These are phyloP conservation scores for Kodamaea kaohsiungensis DNA, from an alignment of 805 yeast species.

Conservation along the genomic window DNA sequence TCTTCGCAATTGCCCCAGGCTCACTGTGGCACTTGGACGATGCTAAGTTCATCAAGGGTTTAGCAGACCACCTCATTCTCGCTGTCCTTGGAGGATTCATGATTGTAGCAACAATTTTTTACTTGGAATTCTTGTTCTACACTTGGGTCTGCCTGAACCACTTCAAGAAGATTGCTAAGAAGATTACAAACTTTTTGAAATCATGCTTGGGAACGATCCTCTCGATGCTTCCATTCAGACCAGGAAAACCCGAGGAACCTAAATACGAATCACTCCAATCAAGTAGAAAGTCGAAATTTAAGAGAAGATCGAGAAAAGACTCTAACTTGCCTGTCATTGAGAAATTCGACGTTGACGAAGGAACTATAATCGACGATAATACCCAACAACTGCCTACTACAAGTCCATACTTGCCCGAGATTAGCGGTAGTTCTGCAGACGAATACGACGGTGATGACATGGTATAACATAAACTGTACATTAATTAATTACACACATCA, in stretches of 20 bases:
- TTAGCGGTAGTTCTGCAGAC: constrained; percentile 7
- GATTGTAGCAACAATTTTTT: constrained; percentile 45
- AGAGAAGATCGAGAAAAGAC: constrained; percentile 52
- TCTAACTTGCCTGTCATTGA: constrained; percentile 46
- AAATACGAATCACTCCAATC: constrained; percentile 5
- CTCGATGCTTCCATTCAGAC: background rate
- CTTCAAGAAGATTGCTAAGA: constrained; percentile 25
- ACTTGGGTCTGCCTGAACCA: constrained; percentile 32
- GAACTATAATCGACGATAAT: constrained; percentile 5
- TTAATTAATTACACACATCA: background rate
- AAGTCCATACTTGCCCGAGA: constrained; percentile 4
- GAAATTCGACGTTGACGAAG: constrained; percentile 28
- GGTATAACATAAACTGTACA: constrained; percentile 5
- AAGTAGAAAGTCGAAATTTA: constrained; percentile 13
- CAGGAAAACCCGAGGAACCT: constrained; percentile 1
- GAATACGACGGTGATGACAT: constrained; percentile 9
- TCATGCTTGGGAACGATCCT: background rate
- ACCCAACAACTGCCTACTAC: background rate
- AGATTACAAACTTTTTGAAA: background rate
- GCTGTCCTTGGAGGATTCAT: constrained; percentile 72
- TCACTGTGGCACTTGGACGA: constrained; percentile 93
- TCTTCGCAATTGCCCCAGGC: constrained; percentile 76
- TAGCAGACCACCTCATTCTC: constrained; percentile 72
- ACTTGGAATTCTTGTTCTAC: constrained; percentile 42
- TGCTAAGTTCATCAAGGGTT: constrained; percentile 71